Evolutionary conservation across 2,329 filamentous ascomycete species (phyloP), one percentile per base, ranked within the genome.

Genomic region (Aspergillus tamarii): DNA sequence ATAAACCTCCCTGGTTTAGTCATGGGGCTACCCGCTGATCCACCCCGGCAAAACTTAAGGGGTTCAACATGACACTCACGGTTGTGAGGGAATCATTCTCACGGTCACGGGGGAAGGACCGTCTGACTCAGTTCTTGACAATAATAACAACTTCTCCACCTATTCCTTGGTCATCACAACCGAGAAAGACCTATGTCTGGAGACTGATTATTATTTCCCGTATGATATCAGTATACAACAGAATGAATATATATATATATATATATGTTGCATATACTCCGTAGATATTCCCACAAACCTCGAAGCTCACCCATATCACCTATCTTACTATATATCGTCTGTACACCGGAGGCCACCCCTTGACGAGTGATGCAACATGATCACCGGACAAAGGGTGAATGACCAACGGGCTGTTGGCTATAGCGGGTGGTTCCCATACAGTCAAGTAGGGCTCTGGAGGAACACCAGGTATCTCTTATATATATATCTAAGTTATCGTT

Each of bases 341-440:
- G 16, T 41, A 32, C 9, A 16, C 26, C 26, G 43, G 36, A 41
- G 36, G 19, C 32, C n/a, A 46, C 11, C n/a, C 32, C 30, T 19
- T 26, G 43, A 57, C 28, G 21, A 34, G 56, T 43, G 61, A 54
- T 46, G 61, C 61, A 32, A 59, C 21, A 46, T 54, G 56, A 62
- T 62, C 61, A 62, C 61, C 61, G 32, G 61, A 62, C 61, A 48
- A 55, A 34, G 28, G 36, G 30, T 52, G 32, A 14, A 39, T 59
- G 57, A 59, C 36, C 43, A 53, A 30, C 28, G 39, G 39, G 16
- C n/a, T 32, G 50, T 36, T 54, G n/a, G 52, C 12, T n/a, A 53
- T 34, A 14, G 52, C 52, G 52, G 50, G 46, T 30, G 26, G 12
- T 21, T 54, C 16, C 30, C 9, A 21, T 36, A 4, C 23, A 21